These are phyloP conservation scores for Nothomitra cinnamomea DNA, from an alignment of 2,329 filamentous ascomycete genomes.

Conservation along the genomic window DNA sequence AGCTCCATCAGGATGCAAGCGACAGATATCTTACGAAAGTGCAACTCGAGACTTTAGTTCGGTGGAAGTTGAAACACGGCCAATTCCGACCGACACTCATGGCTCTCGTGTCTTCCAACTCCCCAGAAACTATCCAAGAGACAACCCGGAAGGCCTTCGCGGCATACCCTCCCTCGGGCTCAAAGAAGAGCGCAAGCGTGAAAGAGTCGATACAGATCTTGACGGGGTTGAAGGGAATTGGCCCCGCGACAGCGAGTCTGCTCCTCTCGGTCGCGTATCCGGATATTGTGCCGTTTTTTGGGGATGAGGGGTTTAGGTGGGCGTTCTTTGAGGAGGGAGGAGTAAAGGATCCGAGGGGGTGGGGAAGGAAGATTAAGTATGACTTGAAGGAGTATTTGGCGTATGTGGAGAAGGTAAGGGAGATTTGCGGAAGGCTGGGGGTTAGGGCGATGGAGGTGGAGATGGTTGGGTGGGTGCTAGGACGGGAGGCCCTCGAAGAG, in stretches of 20 bases:
- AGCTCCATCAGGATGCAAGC: no score
- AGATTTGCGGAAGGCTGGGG: slow-evolving; percentile 31
- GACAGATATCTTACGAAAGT: slow-evolving; percentile 31
- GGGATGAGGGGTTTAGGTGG: slow-evolving; percentile 65
- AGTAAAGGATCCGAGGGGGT: slow-evolving; percentile 21
- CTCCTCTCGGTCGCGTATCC: slow-evolving; percentile 49
- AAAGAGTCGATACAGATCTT: slow-evolving; percentile 32
- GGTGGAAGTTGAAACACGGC: slow-evolving; percentile 52
- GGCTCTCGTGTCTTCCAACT: slow-evolving; percentile 39
- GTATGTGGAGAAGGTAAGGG: slow-evolving; percentile 29
- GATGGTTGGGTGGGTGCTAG: slow-evolving; percentile 52
- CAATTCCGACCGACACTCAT: slow-evolving; percentile 31
- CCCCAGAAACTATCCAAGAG: slow-evolving; percentile 26
- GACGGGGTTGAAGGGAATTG: slow-evolving; percentile 49
- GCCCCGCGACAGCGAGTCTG: slow-evolving; percentile 63
- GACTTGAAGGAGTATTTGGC: slow-evolving; percentile 47
- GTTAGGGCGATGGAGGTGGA: slow-evolving; percentile 47
- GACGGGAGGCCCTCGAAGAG: slow-evolving; percentile 21
- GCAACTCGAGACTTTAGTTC: slow-evolving; percentile 43
- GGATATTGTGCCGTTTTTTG: slow-evolving; percentile 51
- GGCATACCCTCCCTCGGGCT: slow-evolving; percentile 19
- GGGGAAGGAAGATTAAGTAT: slow-evolving; percentile 46
- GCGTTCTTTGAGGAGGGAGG: slow-evolving; percentile 33
- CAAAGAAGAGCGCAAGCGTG: slow-evolving; percentile 18
- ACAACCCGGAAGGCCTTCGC: slow-evolving; percentile 36